Base-by-base conservation (phyloP, 306 rosid species). In the Fagus sylvatica region DNA sequence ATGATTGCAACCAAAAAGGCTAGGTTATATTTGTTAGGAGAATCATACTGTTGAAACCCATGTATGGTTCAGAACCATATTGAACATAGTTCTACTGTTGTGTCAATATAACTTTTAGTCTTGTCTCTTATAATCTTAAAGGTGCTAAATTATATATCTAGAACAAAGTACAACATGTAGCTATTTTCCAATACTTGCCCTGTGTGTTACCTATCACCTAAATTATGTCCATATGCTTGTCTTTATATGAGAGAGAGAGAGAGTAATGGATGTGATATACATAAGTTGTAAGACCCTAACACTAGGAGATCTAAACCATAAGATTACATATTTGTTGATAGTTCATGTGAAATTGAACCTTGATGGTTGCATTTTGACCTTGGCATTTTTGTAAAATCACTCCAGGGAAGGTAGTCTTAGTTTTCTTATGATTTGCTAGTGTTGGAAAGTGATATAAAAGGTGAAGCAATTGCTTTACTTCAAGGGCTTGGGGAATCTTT, bases 11-110 rank as follows among this genome's bases (percentile, higher is more conserved):
- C 57, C 12, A 33, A 79, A 57, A 60, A 34, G 60, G 70, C 30
- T 9, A 16, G 61, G 51, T 53, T 73, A 22, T 43, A 46, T 62
- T 49, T 7, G 55, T 61, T 68, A 49, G 59, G 13, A 69, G 40
- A 70, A 34, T 76, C 39, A 10, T 72, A 67, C 17, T 9, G 53
- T 43, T 34, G 69, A 60, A 77, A 32, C 74, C 73, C 69, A 6
- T 49, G 28, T 49, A 39, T 30, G 54, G 34, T 37, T 57, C 42
- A 76, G 57, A 66, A 49, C 70, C 68, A 37, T 8, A 15, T 6
- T 73, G 62, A 73, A 60, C 17, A 12, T 60, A 30, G 39, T 72
- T 32, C 28, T 61, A 55, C 75, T 36, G 72, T 83, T 60, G 53
- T 51, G 73, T 40, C 70, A 53, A 11, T 33, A n/a, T 40, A 62